Conservation (phyloP, 2,329 filamentous ascomycete species). For the Camptophora hylomeconis region DNA sequence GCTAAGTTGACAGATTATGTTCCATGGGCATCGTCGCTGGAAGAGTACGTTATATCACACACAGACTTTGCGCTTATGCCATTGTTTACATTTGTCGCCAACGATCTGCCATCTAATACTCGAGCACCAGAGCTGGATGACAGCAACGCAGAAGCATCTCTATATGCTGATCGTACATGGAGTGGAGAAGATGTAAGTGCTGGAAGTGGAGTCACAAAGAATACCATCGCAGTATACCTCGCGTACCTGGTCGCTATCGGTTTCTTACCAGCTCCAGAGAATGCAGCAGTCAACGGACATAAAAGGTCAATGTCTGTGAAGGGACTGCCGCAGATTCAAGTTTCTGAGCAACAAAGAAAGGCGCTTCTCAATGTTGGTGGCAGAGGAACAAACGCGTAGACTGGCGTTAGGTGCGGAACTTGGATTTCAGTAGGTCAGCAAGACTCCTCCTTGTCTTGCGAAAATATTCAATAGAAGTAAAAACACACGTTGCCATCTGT, state of each 20-base stretch:
- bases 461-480: too few species aligned
- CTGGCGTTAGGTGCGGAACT: too few species aligned
- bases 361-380: slow-evolving; percentile 41
- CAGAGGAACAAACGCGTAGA: slow-evolving; percentile 32
- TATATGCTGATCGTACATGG: slow-evolving; percentile 51
- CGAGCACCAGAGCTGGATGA: slow-evolving; percentile 65
- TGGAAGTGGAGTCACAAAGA: slow-evolving; percentile 43
- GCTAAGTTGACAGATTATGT: slow-evolving; percentile 55
- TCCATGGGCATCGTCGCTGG: slow-evolving; percentile 55
- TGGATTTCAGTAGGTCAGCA: too few species aligned
- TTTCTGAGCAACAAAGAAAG: slow-evolving; percentile 35
- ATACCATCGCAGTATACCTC: slow-evolving; percentile 51
- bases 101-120: slow-evolving; percentile 56
- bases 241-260: slow-evolving; percentile 49
- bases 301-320: slow-evolving; percentile 12
- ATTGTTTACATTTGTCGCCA: slow-evolving; percentile 60
- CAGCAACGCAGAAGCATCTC: slow-evolving; percentile 49
- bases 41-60: slow-evolving; percentile 52
- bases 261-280: slow-evolving; percentile 42
- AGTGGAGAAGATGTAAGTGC: slow-evolving; percentile 44
- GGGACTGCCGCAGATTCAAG: slow-evolving; percentile 31
- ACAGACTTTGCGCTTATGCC: slow-evolving; percentile 57
- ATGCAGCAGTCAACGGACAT: slow-evolving; percentile 4
- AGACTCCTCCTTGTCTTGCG: too few species aligned
- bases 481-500: too few species aligned